Base-by-base conservation (phyloP, 257 asterid genomes). In the Nicotiana noctiflora region DNA sequence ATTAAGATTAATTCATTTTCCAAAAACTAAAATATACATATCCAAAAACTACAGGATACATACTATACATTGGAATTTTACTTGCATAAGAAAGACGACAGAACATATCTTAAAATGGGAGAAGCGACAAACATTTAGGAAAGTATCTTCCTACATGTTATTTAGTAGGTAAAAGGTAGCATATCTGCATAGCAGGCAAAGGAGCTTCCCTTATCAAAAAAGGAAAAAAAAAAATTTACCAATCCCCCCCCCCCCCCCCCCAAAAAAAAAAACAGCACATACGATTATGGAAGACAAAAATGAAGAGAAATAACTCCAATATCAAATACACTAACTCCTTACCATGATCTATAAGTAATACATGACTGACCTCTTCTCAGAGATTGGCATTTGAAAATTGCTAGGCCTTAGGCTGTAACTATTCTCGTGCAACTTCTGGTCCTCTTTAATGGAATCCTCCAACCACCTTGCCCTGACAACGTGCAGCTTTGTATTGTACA, bases 391-490 rank as follows among this genome's bases (percentile, higher is more conserved):
- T 81, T 85, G 88, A 77, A 87, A 79, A 75, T 76, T 83, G 65
- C 29, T 68, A 59, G 94, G 94, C 85, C 89, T 93, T 89, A 93
- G 80, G 84, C 84, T 88, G 81, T 92, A 95, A 75, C 81, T 80
- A 74, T 86, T 90, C 90, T 92, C 98, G 0, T 89, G 84, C 87
- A 90, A 81, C 84, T 84, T 93, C 87, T 83, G 89, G 61, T 88
- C 81, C 88, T 80, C 86, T 82, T 87, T 88, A 37, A 90, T 81
- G 87, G 90, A 91, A 79, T 91, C 96, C 62, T 92, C 99, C 89
- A 95, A 84, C 99, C 97, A 95, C 68, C 85, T 91, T 34, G 96
- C 91, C 74, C 85, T 80, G 6, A 93, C 94, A 67, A 95, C 84
- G 55, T 90, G 93, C 87, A 93, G 85, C 57, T 89, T 84, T 85